Base-by-base conservation (phyloP, 78 protist genomes). In the Tieghemostelium lacteum region DNA sequence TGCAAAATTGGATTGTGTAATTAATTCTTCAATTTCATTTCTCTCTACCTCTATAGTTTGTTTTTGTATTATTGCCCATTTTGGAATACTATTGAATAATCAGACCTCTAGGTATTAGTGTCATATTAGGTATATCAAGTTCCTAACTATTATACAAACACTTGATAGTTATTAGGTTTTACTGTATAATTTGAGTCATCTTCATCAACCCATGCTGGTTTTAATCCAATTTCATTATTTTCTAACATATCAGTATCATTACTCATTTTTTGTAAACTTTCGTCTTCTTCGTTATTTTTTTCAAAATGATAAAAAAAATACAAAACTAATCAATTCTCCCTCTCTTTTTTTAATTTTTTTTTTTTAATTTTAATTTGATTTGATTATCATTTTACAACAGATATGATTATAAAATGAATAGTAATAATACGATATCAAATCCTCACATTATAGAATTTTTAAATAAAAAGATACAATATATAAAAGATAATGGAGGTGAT, bases 61-160 rank as follows among this genome's bases (percentile, higher is more conserved):
- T 67, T 67, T 34, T 67, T 67, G 26, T 40, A 67, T 40, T 67
- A 40, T 67, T 26, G 74, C 74, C 74, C 74, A 67, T 26, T 67
- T 42, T 36, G 74, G 74, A 40, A 49, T 28, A 19, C 74, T 67
- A 39, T 65, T n/a, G 20, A 37, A 6, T 66, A 29, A 54, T 20
- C 60, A 3, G 14, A 16, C 60, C 3, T 16, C 20, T 20, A 54
- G 12, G 60, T 54, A 20, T 16, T 62, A 33, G 14, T 62, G 8
- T 33, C 26, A 24, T 34, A 34, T 17, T 0, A 34, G 17, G 5
- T 36, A 31, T 37, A 37, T 29, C 3, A 16, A 4, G 14, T 66
- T n/a, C 2, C 2, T 66, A 42, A 40, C 7, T 20, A 57, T 24
- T n/a, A n/a, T n/a, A n/a, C 74, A 7, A 40, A 67, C 74, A 67